These are phyloP conservation scores for Sisymbrium altissimum DNA, from an alignment of 345 rosid species.

Conservation along the genomic window DNA sequence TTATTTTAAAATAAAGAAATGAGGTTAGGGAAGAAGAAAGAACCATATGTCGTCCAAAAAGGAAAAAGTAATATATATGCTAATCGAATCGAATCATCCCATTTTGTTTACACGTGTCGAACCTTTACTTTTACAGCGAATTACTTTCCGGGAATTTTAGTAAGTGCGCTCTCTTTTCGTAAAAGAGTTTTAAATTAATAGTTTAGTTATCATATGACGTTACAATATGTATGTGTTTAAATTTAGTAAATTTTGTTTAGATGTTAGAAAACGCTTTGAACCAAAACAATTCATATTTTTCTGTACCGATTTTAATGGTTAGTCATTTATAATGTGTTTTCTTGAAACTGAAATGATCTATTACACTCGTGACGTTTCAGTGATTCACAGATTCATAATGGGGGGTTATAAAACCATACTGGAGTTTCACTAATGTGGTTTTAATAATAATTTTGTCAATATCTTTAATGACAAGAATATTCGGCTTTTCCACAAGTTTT, in stretches of 20 bases:
- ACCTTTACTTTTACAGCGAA: not conserved
- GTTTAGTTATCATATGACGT: no score
- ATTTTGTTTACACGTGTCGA: not conserved
- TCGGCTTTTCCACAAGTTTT: no score
- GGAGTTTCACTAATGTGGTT: no score
- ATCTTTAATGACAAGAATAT: not conserved
- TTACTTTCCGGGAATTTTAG: not conserved
- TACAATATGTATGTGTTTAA: not conserved
- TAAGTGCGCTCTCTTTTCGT: not conserved
- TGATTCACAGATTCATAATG: no score
- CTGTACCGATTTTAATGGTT: no score
- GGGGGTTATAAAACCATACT: no score
- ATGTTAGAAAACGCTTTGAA: no score
- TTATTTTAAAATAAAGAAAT: not conserved
- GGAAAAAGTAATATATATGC: not conserved
- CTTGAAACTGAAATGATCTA: not conserved
- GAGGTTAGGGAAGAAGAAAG: not conserved
- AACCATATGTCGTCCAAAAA: not conserved
- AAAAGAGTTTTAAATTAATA: not conserved
- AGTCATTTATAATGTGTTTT: no score
- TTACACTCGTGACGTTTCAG: not conserved
- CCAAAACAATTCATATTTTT: no score
- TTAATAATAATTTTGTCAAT: no score
- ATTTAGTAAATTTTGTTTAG: not conserved
- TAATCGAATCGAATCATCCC: slow-evolving; percentile 5